A percentile compares a stretch with the other conserved stretches of the same genome.
Evolutionary conservation across 176 grass and related monocot species (phyloP).

Genomic region (Aegilops bicornis): DNA sequence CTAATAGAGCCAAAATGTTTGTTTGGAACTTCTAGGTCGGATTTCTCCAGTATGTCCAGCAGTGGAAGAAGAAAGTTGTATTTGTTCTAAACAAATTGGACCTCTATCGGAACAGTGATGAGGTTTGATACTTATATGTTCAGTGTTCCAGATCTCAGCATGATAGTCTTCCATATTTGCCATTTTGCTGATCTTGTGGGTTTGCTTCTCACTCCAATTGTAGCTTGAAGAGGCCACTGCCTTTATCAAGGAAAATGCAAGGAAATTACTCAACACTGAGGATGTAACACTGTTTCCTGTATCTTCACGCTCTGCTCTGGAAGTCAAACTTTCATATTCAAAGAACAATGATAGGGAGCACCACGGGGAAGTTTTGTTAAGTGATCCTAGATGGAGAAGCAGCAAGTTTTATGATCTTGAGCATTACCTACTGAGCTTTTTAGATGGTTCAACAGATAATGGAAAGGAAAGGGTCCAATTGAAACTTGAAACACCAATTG

Average conservation of each 20-base stretch:
- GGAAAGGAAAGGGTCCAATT: conserved; percentile 81
- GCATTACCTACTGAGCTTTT: conserved; percentile 77
- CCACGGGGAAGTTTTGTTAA: conserved; percentile 45
- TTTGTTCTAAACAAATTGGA: conserved; percentile 97
- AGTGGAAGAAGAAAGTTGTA: conserved; percentile 99
- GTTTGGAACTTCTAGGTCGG: conserved; percentile 61
- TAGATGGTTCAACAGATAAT: conserved; percentile 92
- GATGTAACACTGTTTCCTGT: conserved; percentile 82
- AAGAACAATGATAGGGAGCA: conserved; percentile 37
- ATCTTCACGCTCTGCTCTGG: conserved; percentile 85
- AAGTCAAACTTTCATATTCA: conserved; percentile 77
- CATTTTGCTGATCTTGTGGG: conserved; percentile 25
- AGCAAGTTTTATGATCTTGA: conserved; percentile 90
- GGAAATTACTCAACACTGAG: conserved; percentile 70
- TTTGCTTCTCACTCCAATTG: conserved; percentile 39
- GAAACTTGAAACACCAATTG: conserved; percentile 93
- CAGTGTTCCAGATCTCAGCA: conserved; percentile 31
- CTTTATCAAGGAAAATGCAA: conserved; percentile 88
- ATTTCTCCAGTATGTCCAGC: conserved; percentile 90
- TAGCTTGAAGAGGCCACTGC: conserved; percentile 92
- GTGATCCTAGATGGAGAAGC: conserved; percentile 73
- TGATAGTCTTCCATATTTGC: conserved; percentile 18
- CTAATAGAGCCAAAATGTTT: conserved; percentile 11
- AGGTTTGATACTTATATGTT: conserved; percentile 59
- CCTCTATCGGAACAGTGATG: conserved; percentile 72